phyloP scores from a whole-genome alignment of 139 green algal genomes.

The Gonium pectorale region DNA sequence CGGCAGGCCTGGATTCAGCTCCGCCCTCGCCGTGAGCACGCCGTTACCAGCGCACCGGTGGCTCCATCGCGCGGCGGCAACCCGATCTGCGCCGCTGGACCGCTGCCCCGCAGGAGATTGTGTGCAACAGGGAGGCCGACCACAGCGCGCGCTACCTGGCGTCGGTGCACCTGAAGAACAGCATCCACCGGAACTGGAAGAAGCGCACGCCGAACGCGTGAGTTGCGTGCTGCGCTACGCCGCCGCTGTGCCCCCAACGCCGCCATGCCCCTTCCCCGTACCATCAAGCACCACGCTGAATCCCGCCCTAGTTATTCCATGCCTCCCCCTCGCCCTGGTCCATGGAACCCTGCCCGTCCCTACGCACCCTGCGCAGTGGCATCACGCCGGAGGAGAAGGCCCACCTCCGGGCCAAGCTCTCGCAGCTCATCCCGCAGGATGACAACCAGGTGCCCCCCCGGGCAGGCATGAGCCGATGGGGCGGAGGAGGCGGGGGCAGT shows the following conservation, averaged over 20 bases:
- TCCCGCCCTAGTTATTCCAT: no score
- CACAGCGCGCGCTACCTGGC: constrained; percentile 89
- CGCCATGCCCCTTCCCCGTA: no score
- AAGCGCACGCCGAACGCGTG: constrained; percentile 40
- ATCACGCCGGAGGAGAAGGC: constrained; percentile 85
- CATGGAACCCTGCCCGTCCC: not conserved
- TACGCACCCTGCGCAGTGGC: constrained; percentile 54
- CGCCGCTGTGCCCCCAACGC: no score
- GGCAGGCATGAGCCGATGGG: no score
- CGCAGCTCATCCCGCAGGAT: constrained; percentile 80
- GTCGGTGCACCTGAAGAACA: constrained; percentile 93
- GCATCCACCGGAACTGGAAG: constrained; percentile 82
- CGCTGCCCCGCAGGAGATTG: constrained; percentile 80
- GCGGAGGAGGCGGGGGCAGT: no score
- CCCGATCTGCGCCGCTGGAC: not conserved
- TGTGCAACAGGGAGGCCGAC: constrained; percentile 73
- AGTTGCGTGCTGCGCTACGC: constrained; percentile 1
- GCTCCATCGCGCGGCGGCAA: not conserved
- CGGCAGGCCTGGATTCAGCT: constrained; percentile 81
- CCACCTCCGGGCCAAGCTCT: constrained; percentile 78
- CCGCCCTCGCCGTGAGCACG: constrained; percentile 79
- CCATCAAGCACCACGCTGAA: no score
- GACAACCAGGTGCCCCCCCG: constrained; percentile 91
- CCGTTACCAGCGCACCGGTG: no score
- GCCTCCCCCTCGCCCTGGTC: not conserved